Conservation (phyloP, 805 yeast genomes). For the Kodamaea kaohsiungensis region DNA sequence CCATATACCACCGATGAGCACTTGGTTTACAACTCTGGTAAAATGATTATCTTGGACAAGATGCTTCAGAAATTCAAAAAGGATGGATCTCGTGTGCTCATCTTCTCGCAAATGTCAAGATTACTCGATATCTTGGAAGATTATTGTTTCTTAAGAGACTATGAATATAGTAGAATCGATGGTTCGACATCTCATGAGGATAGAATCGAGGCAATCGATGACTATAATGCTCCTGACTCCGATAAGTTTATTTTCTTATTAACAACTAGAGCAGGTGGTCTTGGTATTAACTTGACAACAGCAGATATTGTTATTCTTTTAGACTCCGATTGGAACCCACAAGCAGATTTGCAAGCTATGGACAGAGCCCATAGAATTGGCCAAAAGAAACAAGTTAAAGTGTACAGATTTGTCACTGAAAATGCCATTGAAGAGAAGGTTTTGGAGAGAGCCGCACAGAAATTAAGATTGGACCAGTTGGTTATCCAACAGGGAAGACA, state of each 20-base stretch:
- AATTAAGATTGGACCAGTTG: slow-evolving; percentile 85
- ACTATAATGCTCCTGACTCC: slow-evolving; percentile 79
- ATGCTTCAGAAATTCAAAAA: slow-evolving; percentile 67
- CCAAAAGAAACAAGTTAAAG: slow-evolving; percentile 93
- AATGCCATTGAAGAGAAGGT: slow-evolving; percentile 96
- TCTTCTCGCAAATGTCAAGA: slow-evolving; percentile 93
- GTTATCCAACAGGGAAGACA: slow-evolving; percentile 92
- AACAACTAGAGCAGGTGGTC: slow-evolving; percentile 96
- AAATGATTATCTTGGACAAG: slow-evolving; percentile 86
- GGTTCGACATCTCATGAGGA: slow-evolving; percentile 94
- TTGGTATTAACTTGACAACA: slow-evolving; percentile 88
- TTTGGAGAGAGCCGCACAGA: slow-evolving; percentile 93
- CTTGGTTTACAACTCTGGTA: slow-evolving; percentile 84
- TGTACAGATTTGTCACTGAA: slow-evolving; percentile 90
- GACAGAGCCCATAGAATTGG: slow-evolving; percentile 98
- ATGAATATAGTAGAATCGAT: slow-evolving; percentile 87
- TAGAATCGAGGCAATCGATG: slow-evolving; percentile 89
- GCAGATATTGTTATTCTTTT: slow-evolving; percentile 88
- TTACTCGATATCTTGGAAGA: slow-evolving; percentile 88
- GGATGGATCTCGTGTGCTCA: slow-evolving; percentile 86
- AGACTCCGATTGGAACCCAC: slow-evolving; percentile 98
- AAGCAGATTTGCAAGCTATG: slow-evolving; percentile 97
- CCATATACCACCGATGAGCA: slow-evolving; percentile 97
- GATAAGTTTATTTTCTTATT: slow-evolving; percentile 80
- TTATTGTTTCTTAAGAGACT: slow-evolving; percentile 82